Evolutionary conservation across 2,329 filamentous ascomycete species (phyloP), one percentile per base, ranked within the genome.

Genomic region (Cordyceps fumosorosea): DNA sequence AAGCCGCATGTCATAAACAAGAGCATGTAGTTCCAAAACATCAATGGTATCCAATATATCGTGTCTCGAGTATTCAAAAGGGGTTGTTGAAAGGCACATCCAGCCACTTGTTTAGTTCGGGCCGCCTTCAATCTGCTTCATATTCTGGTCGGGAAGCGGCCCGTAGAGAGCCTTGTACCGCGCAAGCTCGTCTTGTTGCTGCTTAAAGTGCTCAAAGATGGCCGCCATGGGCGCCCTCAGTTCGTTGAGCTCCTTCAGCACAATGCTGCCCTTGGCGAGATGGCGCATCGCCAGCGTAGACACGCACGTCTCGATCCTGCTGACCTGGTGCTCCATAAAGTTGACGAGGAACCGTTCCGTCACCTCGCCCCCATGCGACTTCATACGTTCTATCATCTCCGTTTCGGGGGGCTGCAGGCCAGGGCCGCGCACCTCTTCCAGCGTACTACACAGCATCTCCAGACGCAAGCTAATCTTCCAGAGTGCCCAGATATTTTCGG

Each of bases 251-350:
- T 82, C 79, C 51, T 80, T 77, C 55, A 90, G 81, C 1, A 75
- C 74, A 47, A 80, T 84, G 68, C 88, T 84, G 14, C 91, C 91
- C 40, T 83, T 82, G 67, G 91, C 84, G 74, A 96, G 84, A 74
- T 96, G 89, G 55, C 93, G 88, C 69, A 96, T 80, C 14, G 86
- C 80, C 56, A 97, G 82, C 0, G 90, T 91, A 37, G 89, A 89
- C 67, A 93, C 84, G 71, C 90, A 95, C 57, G 90, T 88, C 91
- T 99, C 95, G 73, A 99, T 96, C 70, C 95, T 86, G 73, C 90
- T 93, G 68, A 99, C 89, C 81, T 97, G 92, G 72, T 98, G 93
- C 73, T 96, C 93, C 74, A 98, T 84, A 70, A 99, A 91, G 70
- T 91, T 92, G 62, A 96, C 77, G 75, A 98, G 78, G 75, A 96